Evolutionary conservation across 352 stramenopile genomes (phyloP), one percentile per base, ranked within the genome.

Genomic region (Phytopythium vexans): DNA sequence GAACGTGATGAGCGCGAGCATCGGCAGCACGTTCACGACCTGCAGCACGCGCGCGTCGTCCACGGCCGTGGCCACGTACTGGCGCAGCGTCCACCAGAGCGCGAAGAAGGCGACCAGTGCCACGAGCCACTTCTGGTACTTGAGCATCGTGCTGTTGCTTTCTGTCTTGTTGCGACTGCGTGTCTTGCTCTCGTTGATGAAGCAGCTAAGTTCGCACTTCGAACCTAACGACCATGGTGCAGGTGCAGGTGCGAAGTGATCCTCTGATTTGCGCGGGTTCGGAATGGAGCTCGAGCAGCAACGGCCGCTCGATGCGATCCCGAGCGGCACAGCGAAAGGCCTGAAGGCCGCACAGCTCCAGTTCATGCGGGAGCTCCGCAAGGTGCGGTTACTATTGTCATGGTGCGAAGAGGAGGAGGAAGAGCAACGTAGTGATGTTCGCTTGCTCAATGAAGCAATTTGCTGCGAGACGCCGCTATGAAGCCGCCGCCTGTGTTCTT

Each of bases 91-190:
- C 39, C 85, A 58, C 80, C 80, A 90, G 39, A 80, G 51, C 41
- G 66, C 52, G 12, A 88, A 60, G 51, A 83, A 58, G 16, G 72
- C 52, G 34, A 77, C 59, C 48, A 86, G 71, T 2, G 64, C 68
- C 36, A 37, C 52, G 35, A 90, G 61, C 77, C 80, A 90, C 67
- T 81, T 87, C 62, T 88, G 80, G 69, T 88, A 90, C 71, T 88
- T 90, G 47, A 90, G 77, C 75, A 90, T 90, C 8, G 15, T 42
- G 44, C 47, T n/a, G n/a, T 33, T 11, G 1, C 10, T 59, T 56
- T 52, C 40, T 61, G 10, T 64, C 41, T 59, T n/a, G n/a, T n/a
- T n/a, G n/a, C n/a, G n/a, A n/a, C n/a, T n/a, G n/a, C n/a, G n/a
- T n/a, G n/a, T n/a, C n/a, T n/a, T n/a, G n/a, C n/a, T n/a, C n/a